These are phyloP conservation scores for Gynostemma pentaphyllum DNA, from an alignment of 306 rosid species.

Conservation along the genomic window DNA sequence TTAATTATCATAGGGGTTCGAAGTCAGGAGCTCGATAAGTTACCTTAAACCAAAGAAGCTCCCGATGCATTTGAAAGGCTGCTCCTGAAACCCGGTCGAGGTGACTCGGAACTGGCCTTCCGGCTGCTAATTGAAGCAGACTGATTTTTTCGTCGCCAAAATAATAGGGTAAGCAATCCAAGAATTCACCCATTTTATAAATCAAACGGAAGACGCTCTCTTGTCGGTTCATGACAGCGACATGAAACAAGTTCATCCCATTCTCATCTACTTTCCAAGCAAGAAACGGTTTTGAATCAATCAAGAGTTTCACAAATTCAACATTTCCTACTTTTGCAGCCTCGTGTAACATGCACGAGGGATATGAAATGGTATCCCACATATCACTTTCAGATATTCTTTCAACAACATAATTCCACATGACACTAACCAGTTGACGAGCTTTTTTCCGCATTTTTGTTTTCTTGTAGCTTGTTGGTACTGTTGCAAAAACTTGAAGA, in stretches of 20 bases:
- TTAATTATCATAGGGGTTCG: background rate
- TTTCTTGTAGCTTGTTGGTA: background rate
- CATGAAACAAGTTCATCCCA: conserved; percentile 9
- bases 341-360: background rate
- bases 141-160: background rate
- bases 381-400: background rate
- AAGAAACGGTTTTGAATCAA: conserved; percentile 9
- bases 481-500: too few species aligned
- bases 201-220: conserved; percentile 9
- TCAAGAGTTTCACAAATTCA: conserved; percentile 13
- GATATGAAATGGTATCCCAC: background rate
- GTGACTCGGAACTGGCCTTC: conserved; percentile 1
- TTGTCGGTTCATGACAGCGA: conserved; percentile 11
- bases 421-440: background rate
- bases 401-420: conserved; percentile 1
- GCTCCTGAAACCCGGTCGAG: conserved; percentile 13
- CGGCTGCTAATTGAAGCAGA: conserved; percentile 11
- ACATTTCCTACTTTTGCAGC: conserved; percentile 19
- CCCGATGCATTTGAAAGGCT: conserved; percentile 21
- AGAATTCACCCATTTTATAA: conserved; percentile 11
- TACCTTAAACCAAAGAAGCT: conserved; percentile 25
- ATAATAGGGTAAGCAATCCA: background rate
- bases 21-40: too few species aligned
- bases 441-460: background rate
- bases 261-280: background rate